phyloP scores from a whole-genome alignment of 78 protist genomes.

The Pirum gemmata region DNA sequence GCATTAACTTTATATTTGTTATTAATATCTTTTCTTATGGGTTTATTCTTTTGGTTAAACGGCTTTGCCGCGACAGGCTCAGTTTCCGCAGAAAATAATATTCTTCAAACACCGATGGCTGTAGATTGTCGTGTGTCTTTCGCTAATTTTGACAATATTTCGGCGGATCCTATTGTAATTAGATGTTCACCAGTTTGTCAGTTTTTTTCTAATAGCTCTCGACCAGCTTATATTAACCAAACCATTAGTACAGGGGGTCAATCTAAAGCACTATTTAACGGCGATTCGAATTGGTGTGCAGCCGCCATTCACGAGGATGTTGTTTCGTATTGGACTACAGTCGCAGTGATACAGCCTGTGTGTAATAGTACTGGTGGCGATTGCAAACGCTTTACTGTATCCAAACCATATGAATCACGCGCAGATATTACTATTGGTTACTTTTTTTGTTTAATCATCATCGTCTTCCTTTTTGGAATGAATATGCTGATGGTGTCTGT shows the following conservation, averaged over 20 bases:
- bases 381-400: neutral
- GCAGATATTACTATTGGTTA: neutral
- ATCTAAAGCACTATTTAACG: too few relatives aligned
- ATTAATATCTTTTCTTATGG: too few relatives aligned
- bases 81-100: too few relatives aligned
- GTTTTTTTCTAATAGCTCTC: neutral
- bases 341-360: neutral
- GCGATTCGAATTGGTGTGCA: neutral
- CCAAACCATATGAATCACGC: neutral
- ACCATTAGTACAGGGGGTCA: too few relatives aligned
- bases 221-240: neutral
- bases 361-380: neutral
- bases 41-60: too few relatives aligned
- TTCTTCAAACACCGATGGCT: too few relatives aligned
- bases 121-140: too few relatives aligned
- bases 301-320: neutral
- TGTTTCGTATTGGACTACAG: neutral
- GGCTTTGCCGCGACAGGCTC: too few relatives aligned
- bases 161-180: too few relatives aligned
- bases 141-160: too few relatives aligned
- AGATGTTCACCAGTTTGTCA: neutral
- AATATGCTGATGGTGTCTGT: neutral
- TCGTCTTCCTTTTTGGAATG: neutral
- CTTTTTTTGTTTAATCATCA: neutral
- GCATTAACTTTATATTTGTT: too few relatives aligned